Evolutionary conservation across 768 basidiomycete species (phyloP).

Genomic region (Pholiota conissans): DNA sequence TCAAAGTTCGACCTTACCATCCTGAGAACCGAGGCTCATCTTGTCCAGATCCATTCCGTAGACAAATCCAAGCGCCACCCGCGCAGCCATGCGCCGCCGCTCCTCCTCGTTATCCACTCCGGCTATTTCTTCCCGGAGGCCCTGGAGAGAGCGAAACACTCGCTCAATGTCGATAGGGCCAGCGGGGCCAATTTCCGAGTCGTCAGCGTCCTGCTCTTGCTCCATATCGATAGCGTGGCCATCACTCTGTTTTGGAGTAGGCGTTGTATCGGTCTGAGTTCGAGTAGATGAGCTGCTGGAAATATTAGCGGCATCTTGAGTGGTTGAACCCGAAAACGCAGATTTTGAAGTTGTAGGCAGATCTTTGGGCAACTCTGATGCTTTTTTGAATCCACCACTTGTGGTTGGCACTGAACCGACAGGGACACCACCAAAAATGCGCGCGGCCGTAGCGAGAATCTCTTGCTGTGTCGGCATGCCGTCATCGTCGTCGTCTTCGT

Average conservation of each 20-base stretch:
- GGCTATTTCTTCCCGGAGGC: slow-evolving; percentile 74
- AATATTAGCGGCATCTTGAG: neutral
- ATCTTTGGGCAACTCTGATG: neutral
- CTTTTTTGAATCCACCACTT: neutral
- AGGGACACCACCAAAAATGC: slow-evolving; percentile 45
- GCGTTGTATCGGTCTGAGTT: neutral
- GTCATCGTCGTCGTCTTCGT: slow-evolving; percentile 29
- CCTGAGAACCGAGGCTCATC: neutral
- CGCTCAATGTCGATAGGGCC: slow-evolving; percentile 61
- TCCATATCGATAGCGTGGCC: neutral
- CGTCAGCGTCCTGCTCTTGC: neutral
- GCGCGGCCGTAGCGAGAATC: slow-evolving; percentile 45
- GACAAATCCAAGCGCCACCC: slow-evolving; percentile 70
- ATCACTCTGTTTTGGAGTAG: neutral
- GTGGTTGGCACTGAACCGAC: neutral
- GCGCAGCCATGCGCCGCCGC: slow-evolving; percentile 66
- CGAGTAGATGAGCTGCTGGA: too few relatives aligned
- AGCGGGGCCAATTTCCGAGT: slow-evolving; percentile 21
- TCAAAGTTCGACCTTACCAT: too few relatives aligned
- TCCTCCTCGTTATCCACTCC: slow-evolving; percentile 63
- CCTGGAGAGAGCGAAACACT: slow-evolving; percentile 61
- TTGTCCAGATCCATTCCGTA: slow-evolving; percentile 52
- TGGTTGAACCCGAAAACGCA: neutral
- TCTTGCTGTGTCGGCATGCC: slow-evolving; percentile 49
- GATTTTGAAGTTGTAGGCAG: neutral